Base-by-base conservation (phyloP, 768 basidiomycete genomes). In the Leccinum truebloodii region DNA sequence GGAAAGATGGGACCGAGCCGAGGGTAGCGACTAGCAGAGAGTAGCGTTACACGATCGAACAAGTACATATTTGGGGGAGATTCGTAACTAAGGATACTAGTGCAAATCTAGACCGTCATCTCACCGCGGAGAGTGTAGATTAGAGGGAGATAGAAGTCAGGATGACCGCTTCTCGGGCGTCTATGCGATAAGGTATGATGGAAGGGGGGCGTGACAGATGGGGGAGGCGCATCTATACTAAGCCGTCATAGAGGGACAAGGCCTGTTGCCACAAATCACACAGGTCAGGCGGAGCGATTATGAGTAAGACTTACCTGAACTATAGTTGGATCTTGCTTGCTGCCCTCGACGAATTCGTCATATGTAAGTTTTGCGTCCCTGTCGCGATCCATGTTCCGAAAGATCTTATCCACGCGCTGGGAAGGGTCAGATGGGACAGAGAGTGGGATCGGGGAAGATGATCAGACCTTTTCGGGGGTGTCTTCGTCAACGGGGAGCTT, bases 271-370 rank as follows among this genome's bases (percentile, higher is more conserved):
- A 51, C 16, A 8, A 59, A 54, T 68, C 69, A 72, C 61, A 70
- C 44, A 61, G 52, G 55, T 58, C 35, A 49, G 59, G 41, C 55
- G 58, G 68, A 55, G 55, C 30, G 53, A 57, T 41, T 61, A 65
- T 52, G 65, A 18, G 56, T 24, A 35, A 52, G 55, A 73, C 80
- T 57, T 64, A 90, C 96, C 86, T 98, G 94, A 14, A 99, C 95
- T 74, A 99, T 98, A 22, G 96, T 98, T 34, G 97, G 97, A 75
- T 99, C 97, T 74, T 97, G 94, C 77, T 98, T 98, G 75, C 91
- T 94, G 34, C 97, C 97, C 73, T 98, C 95, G 20, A 95, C 94
- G 72, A 99, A 99, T 75, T 99, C 97, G 10, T 95, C 94, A 75
- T 88, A 99, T 0, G 95, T 95, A 58, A 98, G 80, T 69, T 85